phyloP scores from a whole-genome alignment of 1,139 yeast species.

The Debaryomyces sp. region DNA sequence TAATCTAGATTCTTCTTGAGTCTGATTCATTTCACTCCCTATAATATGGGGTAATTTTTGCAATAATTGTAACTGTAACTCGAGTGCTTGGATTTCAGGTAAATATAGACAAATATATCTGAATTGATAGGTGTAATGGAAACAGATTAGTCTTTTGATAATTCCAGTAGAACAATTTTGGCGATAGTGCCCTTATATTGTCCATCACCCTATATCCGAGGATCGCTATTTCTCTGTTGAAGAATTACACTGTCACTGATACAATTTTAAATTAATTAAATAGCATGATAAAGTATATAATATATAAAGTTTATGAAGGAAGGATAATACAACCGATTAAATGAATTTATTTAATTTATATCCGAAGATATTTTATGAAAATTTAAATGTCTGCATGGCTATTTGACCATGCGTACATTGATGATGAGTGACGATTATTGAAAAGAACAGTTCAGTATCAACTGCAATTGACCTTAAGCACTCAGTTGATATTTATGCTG shows the following conservation, averaged over 20 bases:
- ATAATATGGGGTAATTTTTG: neutral
- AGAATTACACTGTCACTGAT: neutral
- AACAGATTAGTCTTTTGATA: neutral
- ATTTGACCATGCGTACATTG: neutral
- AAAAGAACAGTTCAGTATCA: neutral
- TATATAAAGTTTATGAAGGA: constrained; percentile 3
- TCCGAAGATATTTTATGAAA: constrained; percentile 4
- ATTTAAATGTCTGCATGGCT: neutral
- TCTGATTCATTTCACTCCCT: neutral
- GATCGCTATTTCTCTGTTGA: neutral
- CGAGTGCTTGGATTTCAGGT: neutral
- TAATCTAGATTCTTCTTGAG: neutral
- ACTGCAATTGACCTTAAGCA: neutral
- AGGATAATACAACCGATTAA: neutral
- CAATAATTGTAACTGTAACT: neutral
- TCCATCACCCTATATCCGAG: neutral
- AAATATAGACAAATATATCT: neutral
- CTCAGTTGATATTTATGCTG: neutral
- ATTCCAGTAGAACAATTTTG: neutral
- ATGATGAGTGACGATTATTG: neutral
- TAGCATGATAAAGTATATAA: neutral
- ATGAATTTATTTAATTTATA: constrained; percentile 1
- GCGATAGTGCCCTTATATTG: neutral
- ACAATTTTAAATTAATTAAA: constrained; percentile 2
- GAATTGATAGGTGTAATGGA: neutral